These are phyloP conservation scores for Dioscorea zingiberensis DNA, from an alignment of 106 monocot genomes.

Conservation along the genomic window DNA sequence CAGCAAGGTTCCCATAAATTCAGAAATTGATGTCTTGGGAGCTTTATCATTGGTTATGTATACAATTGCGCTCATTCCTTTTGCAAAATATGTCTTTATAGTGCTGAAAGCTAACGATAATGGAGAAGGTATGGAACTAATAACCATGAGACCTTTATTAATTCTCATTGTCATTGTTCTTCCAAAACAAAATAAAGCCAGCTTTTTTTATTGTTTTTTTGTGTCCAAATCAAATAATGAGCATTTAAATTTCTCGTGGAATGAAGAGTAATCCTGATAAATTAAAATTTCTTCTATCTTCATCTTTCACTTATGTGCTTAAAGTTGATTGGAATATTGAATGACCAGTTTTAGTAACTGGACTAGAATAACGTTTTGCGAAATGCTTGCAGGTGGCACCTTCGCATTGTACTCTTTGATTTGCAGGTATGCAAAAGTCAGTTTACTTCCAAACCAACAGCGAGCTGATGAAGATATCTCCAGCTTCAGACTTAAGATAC, in stretches of 20 bases:
- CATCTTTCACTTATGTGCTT: too few relatives aligned
- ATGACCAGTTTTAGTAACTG: too few relatives aligned
- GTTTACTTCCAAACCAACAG: conserved; percentile 82
- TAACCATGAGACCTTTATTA: background rate
- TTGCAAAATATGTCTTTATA: conserved; percentile 86
- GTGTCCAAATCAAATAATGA: too few relatives aligned
- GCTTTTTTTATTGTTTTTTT: background rate
- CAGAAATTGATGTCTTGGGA: conserved; percentile 75
- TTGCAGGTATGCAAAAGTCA: conserved; percentile 85
- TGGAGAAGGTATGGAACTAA: conserved; percentile 64
- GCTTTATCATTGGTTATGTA: conserved; percentile 88
- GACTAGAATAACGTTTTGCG: too few relatives aligned
- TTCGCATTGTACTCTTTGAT: conserved; percentile 96
- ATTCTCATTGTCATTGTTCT: background rate
- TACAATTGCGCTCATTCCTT: conserved; percentile 86
- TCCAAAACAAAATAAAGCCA: background rate
- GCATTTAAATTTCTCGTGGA: too few relatives aligned
- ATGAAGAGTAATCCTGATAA: too few relatives aligned
- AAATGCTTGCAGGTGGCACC: conserved; percentile 59
- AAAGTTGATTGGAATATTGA: too few relatives aligned
- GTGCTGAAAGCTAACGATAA: conserved; percentile 95
- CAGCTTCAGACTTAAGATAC: conserved; percentile 78
- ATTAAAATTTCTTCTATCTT: too few relatives aligned
- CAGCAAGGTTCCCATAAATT: conserved; percentile 83
- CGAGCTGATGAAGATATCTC: conserved; percentile 84